Evolutionary conservation across 2,329 filamentous ascomycete genomes (phyloP).

Genomic region (Colletotrichum trifolii): DNA sequence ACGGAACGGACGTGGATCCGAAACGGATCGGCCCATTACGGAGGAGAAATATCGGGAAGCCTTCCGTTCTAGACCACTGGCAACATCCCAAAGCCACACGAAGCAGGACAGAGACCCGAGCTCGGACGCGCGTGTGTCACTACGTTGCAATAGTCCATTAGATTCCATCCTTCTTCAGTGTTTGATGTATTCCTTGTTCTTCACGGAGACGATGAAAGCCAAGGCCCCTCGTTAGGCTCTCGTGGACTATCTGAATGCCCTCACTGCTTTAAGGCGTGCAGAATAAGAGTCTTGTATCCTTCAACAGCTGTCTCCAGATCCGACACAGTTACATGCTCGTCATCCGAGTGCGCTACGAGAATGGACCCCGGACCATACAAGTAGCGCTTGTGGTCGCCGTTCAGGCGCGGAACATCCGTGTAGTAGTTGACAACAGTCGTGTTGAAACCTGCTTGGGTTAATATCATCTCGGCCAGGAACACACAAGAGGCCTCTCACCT

Average conservation of each 20-base stretch:
- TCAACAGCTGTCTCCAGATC: slow-evolving; percentile 83
- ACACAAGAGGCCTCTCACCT: slow-evolving; percentile 55
- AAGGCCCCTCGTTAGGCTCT: background rate
- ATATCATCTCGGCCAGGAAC: background rate
- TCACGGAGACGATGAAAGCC: no score
- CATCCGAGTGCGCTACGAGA: slow-evolving; percentile 85
- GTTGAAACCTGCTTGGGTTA: slow-evolving; percentile 72
- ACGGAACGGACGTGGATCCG: background rate
- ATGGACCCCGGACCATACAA: slow-evolving; percentile 79
- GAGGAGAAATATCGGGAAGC: no score
- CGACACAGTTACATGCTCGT: slow-evolving; percentile 80
- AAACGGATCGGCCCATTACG: no score
- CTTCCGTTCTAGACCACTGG: no score
- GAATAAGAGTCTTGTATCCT: slow-evolving; percentile 79
- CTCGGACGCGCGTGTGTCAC: no score
- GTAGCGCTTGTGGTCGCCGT: slow-evolving; percentile 74
- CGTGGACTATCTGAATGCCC: background rate
- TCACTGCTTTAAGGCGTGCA: slow-evolving; percentile 56
- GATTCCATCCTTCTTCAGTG: no score
- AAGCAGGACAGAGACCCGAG: no score
- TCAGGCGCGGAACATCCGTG: slow-evolving; percentile 86
- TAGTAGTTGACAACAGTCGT: slow-evolving; percentile 89
- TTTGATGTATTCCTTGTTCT: no score
- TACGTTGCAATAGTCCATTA: no score
- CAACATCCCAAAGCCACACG: no score